Evolutionary conservation across 179 eudicot genomes (phyloP).

Genomic region (Spergularia azorica): DNA sequence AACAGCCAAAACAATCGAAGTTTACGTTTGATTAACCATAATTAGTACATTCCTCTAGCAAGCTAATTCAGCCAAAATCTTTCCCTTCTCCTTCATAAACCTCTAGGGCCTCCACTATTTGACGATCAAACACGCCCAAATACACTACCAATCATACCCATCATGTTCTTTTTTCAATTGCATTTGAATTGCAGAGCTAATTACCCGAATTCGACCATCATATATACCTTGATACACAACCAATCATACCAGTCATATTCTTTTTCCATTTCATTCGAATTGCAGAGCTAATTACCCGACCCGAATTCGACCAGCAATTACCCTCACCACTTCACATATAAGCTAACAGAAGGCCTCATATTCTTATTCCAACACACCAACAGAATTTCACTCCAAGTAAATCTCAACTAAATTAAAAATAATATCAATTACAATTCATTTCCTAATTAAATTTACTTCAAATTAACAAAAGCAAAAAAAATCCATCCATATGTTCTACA

Average conservation of each 20-base stretch:
- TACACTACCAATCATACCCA: not conserved
- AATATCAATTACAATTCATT: too few species aligned
- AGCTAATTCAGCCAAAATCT: not conserved
- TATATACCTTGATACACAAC: not conserved
- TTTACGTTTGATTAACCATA: not conserved
- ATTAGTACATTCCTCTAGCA: not conserved
- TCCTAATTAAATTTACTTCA: not conserved
- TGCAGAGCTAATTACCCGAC: too few species aligned
- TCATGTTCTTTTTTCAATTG: not conserved
- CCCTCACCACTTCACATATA: too few species aligned
- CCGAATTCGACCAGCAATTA: too few species aligned
- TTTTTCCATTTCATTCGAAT: too few species aligned
- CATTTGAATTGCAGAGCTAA: not conserved
- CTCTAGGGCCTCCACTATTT: not conserved
- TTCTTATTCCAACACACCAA: too few species aligned
- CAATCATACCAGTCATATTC: too few species aligned
- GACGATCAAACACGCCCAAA: not conserved
- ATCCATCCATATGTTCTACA: not conserved
- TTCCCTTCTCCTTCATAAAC: not conserved
- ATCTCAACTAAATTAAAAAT: not conserved
- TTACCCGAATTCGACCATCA: not conserved
- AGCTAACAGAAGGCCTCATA: too few species aligned
- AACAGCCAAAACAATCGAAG: not conserved
- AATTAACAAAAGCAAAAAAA: not conserved
- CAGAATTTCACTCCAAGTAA: too few species aligned